Base-by-base conservation (phyloP, 2,329 filamentous ascomycete species). In the Thermoascus crustaceus region DNA sequence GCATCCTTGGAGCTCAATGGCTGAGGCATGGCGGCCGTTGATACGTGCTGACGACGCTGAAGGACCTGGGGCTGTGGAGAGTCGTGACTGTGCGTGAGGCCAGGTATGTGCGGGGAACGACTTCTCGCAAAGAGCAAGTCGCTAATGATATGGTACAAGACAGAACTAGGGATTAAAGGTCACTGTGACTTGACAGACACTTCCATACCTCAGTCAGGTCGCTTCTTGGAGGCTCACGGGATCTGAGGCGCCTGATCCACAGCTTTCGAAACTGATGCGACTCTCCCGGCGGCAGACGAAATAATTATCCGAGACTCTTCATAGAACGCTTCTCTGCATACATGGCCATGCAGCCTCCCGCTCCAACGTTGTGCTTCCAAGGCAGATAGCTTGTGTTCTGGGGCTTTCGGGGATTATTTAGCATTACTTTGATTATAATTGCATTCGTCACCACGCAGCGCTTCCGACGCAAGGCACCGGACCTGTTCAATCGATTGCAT, bases 1-100 rank as follows among this genome's bases (percentile, higher is more conserved):
- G 79, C 79, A 74, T 98, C 91, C 69, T 96, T 96, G 56, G 86
- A 79, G 49, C 57, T 63, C 61, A 70, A 59, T 57, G 58, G 63
- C 55, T 67, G 65, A 54, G 61, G 61, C 58, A 65, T 64, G 52
- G 45, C 58, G 54, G 49, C 49, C 48, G 54, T 52, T 50, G 55
- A 23, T 36, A 23, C 18, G 26, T 41, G 31, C 18, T 19, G 32
- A 34, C 10, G 21, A 35, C 43, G 45, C 48, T 42, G 42, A 45
- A 19, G 39, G 44, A 39, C 34, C 37, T 40, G 42, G 33, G 21
- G 37, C 34, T 38, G 29, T 43, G 37, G 44, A 41, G 40, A 44
- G 44, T 30, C 40, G 45, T 48, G 42, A 49, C 38, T 54, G 52
- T 57, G 55, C 47, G 57, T 45, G 49, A 52, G 52, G 44, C 41